Evolutionary conservation across 257 asterid genomes (phyloP), one percentile per base, ranked within the genome.

Genomic region (Solanum ossicruentum): DNA sequence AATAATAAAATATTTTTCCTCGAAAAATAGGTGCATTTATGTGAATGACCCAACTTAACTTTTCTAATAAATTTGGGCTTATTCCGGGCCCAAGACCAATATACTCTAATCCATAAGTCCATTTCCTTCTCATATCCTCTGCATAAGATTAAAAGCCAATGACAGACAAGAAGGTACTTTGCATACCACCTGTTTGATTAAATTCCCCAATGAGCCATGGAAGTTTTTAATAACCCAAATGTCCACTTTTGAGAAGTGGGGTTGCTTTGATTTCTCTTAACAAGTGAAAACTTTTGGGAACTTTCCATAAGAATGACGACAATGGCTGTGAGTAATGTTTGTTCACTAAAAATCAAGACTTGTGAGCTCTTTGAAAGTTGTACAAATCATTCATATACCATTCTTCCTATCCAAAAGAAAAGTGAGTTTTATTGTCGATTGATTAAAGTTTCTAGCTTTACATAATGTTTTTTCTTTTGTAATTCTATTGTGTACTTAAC

Each of bases 291-390:
- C 51, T 70, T 72, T 87, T 84, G 82, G 86, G 84, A 82, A 72
- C 65, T 41, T 7, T 10, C 51, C 54, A 49, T 41, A 32, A 83
- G 78, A 54, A 32, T 17, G 23, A 8, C 21, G 69, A 58, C 58
- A 75, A 89, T 93, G 92, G 92, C 92, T 65, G 82, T 89, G 54
- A 71, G 72, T 75, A 79, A 93, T 75, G 82, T 83, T 69, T 61
- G 86, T 61, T 82, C 86, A 15, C 85, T 90, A 67, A 90, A 89
- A 81, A 83, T 89, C 65, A 91, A 85, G 87, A 85, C 88, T 55
- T 81, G 87, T 86, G 93, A 85, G 78, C 56, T 92, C 71, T 91
- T 92, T 63, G 95, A 97, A 70, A 89, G 83, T 86, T 81, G 83
- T 65, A 81, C 89, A 51, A 28, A 21, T 82, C 79, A 63, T 86